phyloP scores from a whole-genome alignment of 495 filamentous ascomycete genomes.

The Penicillium mononematosum region DNA sequence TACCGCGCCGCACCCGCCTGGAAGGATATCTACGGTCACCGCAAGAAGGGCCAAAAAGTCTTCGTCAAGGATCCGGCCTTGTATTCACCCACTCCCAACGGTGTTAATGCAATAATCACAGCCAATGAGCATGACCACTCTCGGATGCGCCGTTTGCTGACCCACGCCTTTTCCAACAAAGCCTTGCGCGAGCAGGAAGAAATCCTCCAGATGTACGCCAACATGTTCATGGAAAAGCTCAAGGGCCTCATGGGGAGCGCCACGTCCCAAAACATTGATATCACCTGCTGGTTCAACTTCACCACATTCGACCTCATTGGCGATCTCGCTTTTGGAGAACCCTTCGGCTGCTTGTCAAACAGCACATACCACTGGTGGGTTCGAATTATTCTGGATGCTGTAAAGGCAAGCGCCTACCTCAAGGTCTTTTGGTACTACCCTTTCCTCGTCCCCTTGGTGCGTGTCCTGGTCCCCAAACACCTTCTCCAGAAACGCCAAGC shows the following conservation, averaged over 20 bases:
- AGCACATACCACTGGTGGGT: constrained; percentile 50
- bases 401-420: constrained; percentile 34
- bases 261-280: constrained; percentile 30
- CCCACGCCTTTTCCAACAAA: constrained; percentile 52
- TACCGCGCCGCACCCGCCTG: constrained; percentile 53
- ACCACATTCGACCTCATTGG: constrained; percentile 51
- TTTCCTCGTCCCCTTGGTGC: constrained; percentile 30
- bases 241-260: constrained; percentile 23
- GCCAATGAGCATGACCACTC: constrained; percentile 47
- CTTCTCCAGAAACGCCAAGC: constrained; percentile 25
- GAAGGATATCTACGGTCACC: constrained; percentile 59
- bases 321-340: constrained; percentile 46
- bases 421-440: constrained; percentile 34
- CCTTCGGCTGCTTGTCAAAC: constrained; percentile 48
- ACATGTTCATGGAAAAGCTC: constrained; percentile 33
- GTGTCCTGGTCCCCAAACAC: constrained; percentile 23
- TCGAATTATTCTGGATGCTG: constrained; percentile 27
- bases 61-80: constrained; percentile 38
- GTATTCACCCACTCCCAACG: constrained; percentile 27
- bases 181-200: constrained; percentile 49
- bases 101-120: constrained; percentile 29
- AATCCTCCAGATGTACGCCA: constrained; percentile 42
- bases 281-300: constrained; percentile 41
- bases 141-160: constrained; percentile 43
- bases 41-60: constrained; percentile 30